phyloP scores from a whole-genome alignment of 495 filamentous ascomycete species.

The Neurospora tetraspora region DNA sequence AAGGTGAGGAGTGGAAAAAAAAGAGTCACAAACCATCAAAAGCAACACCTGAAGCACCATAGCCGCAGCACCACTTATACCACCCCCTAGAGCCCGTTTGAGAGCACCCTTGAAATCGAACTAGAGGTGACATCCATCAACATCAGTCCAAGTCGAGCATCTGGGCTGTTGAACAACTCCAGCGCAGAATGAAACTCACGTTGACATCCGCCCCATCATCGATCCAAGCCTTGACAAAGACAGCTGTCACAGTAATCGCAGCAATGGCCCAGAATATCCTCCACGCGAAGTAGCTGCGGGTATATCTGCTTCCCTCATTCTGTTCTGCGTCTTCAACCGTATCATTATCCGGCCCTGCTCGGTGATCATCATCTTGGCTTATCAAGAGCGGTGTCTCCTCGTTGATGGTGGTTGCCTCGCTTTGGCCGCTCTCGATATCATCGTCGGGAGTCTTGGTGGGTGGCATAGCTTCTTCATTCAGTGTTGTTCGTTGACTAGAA shows the following conservation, averaged over 20 bases:
- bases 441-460: neutral
- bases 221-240: conserved; percentile 26
- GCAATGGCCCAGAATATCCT: conserved; percentile 14
- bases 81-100: conserved; percentile 21
- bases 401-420: neutral
- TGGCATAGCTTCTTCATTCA: neutral
- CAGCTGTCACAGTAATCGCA: conserved; percentile 6
- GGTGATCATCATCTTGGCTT: neutral
- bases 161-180: neutral
- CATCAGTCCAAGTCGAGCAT: neutral
- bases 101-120: conserved; percentile 20
- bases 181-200: conserved; percentile 3
- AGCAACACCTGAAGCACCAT: conserved; percentile 29
- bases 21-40: conserved; percentile 15
- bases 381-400: neutral
- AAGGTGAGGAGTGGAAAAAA: neutral
- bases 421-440: neutral
- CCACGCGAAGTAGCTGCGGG: conserved; percentile 5
- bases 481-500: neutral
- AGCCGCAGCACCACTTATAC: conserved; percentile 22
- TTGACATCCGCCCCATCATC: conserved; percentile 21
- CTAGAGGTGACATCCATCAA: conserved; percentile 4
- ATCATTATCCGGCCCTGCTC: neutral
- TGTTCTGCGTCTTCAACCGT: neutral
- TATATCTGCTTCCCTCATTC: neutral